Evolutionary conservation across 495 filamentous ascomycete genomes (phyloP), one percentile per base, ranked within the genome.

Genomic region (Lophium mytilinum): DNA sequence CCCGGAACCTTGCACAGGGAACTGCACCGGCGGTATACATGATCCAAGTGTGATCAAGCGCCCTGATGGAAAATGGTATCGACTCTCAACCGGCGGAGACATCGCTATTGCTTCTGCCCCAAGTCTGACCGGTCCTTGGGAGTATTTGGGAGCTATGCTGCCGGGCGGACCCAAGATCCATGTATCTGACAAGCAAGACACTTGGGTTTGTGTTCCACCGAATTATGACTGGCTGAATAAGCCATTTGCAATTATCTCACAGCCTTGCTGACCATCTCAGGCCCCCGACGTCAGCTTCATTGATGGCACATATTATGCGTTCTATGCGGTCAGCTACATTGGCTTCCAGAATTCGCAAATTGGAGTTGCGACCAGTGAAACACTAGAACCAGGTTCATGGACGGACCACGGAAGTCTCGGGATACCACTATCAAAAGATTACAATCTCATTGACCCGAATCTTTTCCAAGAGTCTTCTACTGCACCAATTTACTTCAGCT

Each of bases 361-460:
- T 52, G 85, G 84, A 21, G 73, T 88, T 18, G 87, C 85, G 50
- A 83, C 78, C n/a, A 84, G 80, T 12, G 66, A 71, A 2, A 80
- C 70, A 42, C 68, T 88, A 68, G 78, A 84, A n/a, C 62, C 71
- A 0, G 83, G 81, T 33, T 75, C 75, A 30, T 89, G 85, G 78
- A 79, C 73, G 4, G 80, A 83, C 56, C 73, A 74, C 8, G 81
- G 81, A 21, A 42, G 42, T 33, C 74, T 78, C 1, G 67, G 85
- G 39, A 50, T 67, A 4, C 80, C 79, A 6, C 68, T 69, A 24
- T 40, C 40, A 24, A 73, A 66, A 49, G 55, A 74, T 2, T 87
- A 83, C 73, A 88, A 89, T 63, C 77, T 83, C 40, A 89, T 90
- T 57, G 86, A 90, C 63, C 69, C 76, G 7, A 86, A 85, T 68